phyloP scores from a whole-genome alignment of 192 early-diverging fungal species.

The Lunasporangiospora selenospora region DNA sequence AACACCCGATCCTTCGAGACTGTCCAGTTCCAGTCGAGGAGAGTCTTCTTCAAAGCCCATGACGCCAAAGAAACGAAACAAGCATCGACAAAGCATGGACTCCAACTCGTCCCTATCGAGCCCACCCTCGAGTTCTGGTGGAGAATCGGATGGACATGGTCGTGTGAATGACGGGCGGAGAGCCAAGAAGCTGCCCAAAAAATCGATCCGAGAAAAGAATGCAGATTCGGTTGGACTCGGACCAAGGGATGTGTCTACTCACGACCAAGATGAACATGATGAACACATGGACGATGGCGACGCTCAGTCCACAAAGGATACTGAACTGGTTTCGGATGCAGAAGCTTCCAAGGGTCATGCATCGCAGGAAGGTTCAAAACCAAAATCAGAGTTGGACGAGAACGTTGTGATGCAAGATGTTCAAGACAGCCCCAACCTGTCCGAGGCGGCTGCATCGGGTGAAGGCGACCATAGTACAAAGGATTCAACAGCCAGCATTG shows the following conservation, averaged over 20 bases:
- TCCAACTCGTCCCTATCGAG: constrained; percentile 40
- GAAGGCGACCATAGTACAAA: too few relatives aligned
- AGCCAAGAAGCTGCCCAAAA: constrained; percentile 39
- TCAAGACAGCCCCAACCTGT: too few relatives aligned
- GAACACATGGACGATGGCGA: neutral
- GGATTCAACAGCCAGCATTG: too few relatives aligned
- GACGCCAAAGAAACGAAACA: constrained; percentile 28
- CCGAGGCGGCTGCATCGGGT: too few relatives aligned
- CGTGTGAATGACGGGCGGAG: constrained; percentile 4
- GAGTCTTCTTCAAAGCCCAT: too few relatives aligned
- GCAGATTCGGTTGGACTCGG: too few relatives aligned
- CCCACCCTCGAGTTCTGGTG: constrained; percentile 40
- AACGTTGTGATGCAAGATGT: too few relatives aligned
- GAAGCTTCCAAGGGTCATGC: neutral
- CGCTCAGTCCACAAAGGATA: neutral
- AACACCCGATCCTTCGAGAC: too few relatives aligned
- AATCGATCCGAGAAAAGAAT: neutral
- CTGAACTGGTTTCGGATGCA: neutral
- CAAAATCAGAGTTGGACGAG: neutral
- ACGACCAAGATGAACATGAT: too few relatives aligned
- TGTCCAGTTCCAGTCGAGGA: too few relatives aligned
- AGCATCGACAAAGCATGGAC: constrained; percentile 35
- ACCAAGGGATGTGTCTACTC: too few relatives aligned
- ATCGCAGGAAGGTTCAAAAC: neutral
- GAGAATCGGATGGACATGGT: constrained; percentile 19